Evolutionary conservation across 2,329 filamentous ascomycete species (phyloP), one percentile per base, ranked within the genome.

Genomic region (Sporothrix variecibatus): DNA sequence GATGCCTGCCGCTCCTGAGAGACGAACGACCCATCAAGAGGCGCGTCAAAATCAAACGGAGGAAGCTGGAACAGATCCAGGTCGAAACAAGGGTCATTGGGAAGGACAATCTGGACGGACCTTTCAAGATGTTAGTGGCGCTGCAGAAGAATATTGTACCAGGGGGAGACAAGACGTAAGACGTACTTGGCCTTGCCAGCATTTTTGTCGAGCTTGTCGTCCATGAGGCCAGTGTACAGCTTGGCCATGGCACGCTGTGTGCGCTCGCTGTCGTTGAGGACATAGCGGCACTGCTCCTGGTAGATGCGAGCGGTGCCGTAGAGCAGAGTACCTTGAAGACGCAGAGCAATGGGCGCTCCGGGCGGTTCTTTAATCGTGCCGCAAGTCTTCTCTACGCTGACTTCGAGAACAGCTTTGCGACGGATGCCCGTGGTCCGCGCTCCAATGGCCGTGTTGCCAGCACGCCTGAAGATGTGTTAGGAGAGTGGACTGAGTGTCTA

Each of bases 291-390:
- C 82, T 99, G 95, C 80, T 97, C 93, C 34, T 89, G 87, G 81
- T 94, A 97, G 23, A 98, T 94, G 68, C 93, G 89, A 2, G 94
- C 92, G 20, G 97, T 89, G 5, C 95, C 95, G 80, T 92, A 95
- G 38, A 99, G 89, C 23, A 99, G 86, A 78, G 92, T 98, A 20
- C 94, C 93, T 80, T 98, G 95, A 28, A 99, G 88, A 49, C 96
- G 91, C 77, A 99, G 83, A 4, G 96, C 95, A 83, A 99, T 92
- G 2, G 96, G 96, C 1, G 93, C 94, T 6, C 92, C 93, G 0
- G 78, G 93, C 8, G 79, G 94, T 73, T 93, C 87, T 51, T 93
- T 89, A 80, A 99, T 97, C n/a, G 92, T 96, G 76, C 92, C 87
- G 82, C 95, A 98, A 74, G 96, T 95, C 80, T 93, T 94, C 49